phyloP scores from a whole-genome alignment of 2,329 filamentous ascomycete species.

The Penicillium sp. region DNA sequence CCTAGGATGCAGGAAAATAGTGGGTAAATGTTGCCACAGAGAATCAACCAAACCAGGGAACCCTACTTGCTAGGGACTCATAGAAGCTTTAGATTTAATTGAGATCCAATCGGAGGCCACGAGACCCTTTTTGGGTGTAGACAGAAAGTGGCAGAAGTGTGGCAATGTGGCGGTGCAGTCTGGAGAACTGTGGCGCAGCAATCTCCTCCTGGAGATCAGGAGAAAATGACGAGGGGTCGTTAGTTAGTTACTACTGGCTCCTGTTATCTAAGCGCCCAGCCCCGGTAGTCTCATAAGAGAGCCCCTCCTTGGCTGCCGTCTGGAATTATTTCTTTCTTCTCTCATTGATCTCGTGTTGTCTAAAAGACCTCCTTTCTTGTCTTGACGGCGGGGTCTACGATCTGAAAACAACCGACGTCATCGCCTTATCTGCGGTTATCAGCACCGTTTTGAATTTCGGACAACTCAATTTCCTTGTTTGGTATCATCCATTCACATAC shows the following conservation, averaged over 20 bases:
- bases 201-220: not conserved
- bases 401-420: constrained; percentile 25
- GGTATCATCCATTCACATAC: constrained; percentile 1
- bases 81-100: not conserved
- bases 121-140: not conserved
- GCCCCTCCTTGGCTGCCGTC: constrained; percentile 22
- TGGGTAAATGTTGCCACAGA: constrained; percentile 14
- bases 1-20: not conserved
- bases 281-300: constrained; percentile 24
- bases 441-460: constrained; percentile 14
- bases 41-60: constrained; percentile 3
- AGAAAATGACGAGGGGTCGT: constrained; percentile 3
- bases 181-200: constrained; percentile 35
- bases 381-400: not conserved
- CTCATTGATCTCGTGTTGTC: constrained; percentile 8
- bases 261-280: constrained; percentile 35
- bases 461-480: constrained; percentile 5
- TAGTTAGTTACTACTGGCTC: constrained; percentile 16
- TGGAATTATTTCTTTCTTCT: constrained; percentile 11
- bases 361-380: not conserved
- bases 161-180: constrained; percentile 35
- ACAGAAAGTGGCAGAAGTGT: constrained; percentile 15
- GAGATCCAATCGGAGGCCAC: constrained; percentile 6
- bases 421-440: constrained; percentile 30
- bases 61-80: too few species aligned